Conservation (phyloP, 352 stramenopile genomes). For the Globisporangium middletonii region DNA sequence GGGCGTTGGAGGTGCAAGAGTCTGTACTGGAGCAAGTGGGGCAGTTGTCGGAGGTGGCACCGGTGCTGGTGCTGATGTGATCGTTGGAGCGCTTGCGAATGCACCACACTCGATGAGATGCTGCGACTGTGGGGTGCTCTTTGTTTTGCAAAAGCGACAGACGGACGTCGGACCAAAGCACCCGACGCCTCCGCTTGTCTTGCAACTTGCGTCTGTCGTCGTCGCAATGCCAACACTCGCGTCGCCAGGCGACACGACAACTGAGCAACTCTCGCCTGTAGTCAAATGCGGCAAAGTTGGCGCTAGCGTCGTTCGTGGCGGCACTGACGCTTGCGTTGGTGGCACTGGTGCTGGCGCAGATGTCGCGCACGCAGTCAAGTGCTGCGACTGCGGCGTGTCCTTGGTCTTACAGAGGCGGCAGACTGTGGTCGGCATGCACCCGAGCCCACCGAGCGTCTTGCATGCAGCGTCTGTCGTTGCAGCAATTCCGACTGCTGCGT, state of each 20-base stretch:
- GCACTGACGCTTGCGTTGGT: background rate
- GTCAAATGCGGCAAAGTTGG: background rate
- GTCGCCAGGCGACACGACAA: constrained; percentile 8
- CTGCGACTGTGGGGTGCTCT: constrained; percentile 9
- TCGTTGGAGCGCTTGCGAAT: background rate
- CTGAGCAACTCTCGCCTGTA: constrained; percentile 1
- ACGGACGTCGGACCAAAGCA: constrained; percentile 7
- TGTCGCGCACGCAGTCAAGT: background rate
- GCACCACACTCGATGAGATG: constrained; percentile 11
- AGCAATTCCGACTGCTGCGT: constrained; percentile 22
- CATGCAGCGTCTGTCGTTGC: constrained; percentile 21
- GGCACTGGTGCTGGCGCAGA: background rate
- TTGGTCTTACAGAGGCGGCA: constrained; percentile 13
- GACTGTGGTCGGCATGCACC: constrained; percentile 5
- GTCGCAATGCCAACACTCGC: constrained; percentile 8
- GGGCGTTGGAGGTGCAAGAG: background rate
- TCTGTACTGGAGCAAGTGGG: background rate
- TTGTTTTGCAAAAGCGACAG: constrained; percentile 17
- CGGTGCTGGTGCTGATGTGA: background rate
- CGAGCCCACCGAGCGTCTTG: constrained; percentile 4
- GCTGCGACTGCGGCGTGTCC: constrained; percentile 10
- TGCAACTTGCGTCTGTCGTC: constrained; percentile 7
- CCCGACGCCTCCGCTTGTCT: background rate
- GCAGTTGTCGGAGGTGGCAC: background rate
- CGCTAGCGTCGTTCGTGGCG: background rate